Conservation (phyloP, 1,139 yeast species). For the Wickerhamomyces sp. region DNA sequence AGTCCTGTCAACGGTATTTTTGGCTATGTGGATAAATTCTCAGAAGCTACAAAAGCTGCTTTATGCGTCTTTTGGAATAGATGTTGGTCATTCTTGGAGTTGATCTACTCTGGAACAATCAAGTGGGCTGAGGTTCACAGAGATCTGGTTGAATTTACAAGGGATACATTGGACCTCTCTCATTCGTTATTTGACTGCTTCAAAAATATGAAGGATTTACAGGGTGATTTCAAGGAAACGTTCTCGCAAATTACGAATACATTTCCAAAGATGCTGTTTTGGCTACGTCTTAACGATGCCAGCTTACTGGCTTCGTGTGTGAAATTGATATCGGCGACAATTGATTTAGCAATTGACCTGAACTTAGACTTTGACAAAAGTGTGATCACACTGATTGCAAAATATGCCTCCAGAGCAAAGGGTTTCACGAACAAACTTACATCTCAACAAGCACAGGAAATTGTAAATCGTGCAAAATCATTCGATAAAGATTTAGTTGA, state of each 20-base stretch:
- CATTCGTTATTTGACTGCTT: constrained; percentile 62
- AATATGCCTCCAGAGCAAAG: constrained; percentile 61
- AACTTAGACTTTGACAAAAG: constrained; percentile 42
- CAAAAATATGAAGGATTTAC: constrained; percentile 43
- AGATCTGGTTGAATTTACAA: constrained; percentile 70
- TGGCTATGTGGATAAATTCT: constrained; percentile 25
- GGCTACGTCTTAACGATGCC: constrained; percentile 79
- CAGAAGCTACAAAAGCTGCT: constrained; percentile 21
- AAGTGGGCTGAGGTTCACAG: constrained; percentile 66
- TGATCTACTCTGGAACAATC: constrained; percentile 64
- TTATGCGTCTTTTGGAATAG: constrained; percentile 53
- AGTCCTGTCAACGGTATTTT: constrained; percentile 63
- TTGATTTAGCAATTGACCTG: constrained; percentile 56
- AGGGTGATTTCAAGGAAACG: constrained; percentile 27
- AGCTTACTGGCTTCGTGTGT: constrained; percentile 75
- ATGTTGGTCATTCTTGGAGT: constrained; percentile 67
- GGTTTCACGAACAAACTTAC: constrained; percentile 61
- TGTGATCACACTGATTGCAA: constrained; percentile 50
- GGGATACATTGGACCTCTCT: constrained; percentile 81
- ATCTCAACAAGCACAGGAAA: constrained; percentile 52
- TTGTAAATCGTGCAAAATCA: constrained; percentile 51
- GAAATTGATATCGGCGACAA: constrained; percentile 57
- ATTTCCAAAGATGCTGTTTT: constrained; percentile 59
- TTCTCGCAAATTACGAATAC: constrained; percentile 36
- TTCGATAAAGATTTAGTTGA: constrained; percentile 53